Evolutionary conservation across 2,329 filamentous ascomycete genomes (phyloP).

Genomic region (Mariannaea sp.): DNA sequence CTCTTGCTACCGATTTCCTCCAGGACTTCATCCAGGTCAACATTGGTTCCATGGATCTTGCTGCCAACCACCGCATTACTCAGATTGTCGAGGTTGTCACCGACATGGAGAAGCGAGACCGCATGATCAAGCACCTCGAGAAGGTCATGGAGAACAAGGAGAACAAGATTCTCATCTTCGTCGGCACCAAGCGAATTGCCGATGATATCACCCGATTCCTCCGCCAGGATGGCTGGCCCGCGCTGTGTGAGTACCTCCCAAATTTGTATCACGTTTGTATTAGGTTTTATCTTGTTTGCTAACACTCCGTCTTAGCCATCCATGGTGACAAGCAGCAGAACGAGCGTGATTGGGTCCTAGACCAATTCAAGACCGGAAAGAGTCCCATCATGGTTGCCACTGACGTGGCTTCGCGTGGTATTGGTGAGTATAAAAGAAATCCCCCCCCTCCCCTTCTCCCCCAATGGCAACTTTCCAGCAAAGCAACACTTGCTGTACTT

Average conservation of each 20-base stretch:
- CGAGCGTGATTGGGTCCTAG: conserved; percentile 98
- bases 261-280: conserved; percentile 40
- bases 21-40: conserved; percentile 98
- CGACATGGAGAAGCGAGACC: conserved; percentile 96
- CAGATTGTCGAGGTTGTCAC: conserved; percentile 96
- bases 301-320: conserved; percentile 69
- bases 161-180: conserved; percentile 97
- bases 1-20: conserved; percentile 87
- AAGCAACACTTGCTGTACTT: conserved; percentile 68
- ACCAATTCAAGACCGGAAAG: conserved; percentile 99
- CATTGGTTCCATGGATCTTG: conserved; percentile 93
- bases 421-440: conserved; percentile 92
- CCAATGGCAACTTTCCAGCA: conserved; percentile 62
- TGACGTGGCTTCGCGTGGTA: conserved; percentile 99
- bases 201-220: conserved; percentile 98
- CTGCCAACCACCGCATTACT: conserved; percentile 96
- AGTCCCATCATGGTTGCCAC: conserved; percentile 99
- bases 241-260: conserved; percentile 74
- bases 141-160: conserved; percentile 96
- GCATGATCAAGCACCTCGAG: conserved; percentile 96
- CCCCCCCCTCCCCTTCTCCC: conserved; percentile 53
- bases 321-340: conserved; percentile 99
- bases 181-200: conserved; percentile 89
- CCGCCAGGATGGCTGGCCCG: conserved; percentile 96
- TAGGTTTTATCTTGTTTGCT: conserved; percentile 42